Evolutionary conservation across 2,329 filamentous ascomycete species (phyloP).

Genomic region (Ceratocystis albifundus): DNA sequence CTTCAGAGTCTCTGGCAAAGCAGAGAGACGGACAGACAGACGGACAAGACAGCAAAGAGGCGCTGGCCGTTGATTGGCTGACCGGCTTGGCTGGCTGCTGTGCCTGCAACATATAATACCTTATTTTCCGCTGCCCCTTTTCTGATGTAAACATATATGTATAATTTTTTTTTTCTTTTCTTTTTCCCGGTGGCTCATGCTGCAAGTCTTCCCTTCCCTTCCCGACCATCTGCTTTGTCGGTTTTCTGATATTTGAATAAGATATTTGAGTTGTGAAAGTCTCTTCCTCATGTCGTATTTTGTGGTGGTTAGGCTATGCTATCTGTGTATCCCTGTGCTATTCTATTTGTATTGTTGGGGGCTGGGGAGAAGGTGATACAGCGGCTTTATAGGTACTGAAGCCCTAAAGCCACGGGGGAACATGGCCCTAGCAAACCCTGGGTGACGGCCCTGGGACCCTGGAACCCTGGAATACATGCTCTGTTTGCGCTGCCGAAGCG

Average conservation of each 20-base stretch:
- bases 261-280: too few species aligned
- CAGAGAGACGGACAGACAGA: neutral
- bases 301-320: too few species aligned
- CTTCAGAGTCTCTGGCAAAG: slow-evolving; percentile 1
- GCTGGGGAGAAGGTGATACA: neutral
- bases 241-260: too few species aligned
- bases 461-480: neutral
- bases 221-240: too few species aligned
- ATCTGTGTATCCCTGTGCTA: neutral
- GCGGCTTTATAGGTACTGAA: neutral
- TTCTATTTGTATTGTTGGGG: neutral
- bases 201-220: too few species aligned
- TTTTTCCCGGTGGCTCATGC: neutral
- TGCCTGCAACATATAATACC: neutral
- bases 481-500: neutral
- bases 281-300: too few species aligned
- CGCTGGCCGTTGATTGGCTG: neutral
- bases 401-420: neutral
- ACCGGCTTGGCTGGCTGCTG: too few species aligned
- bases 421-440: too few species aligned
- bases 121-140: neutral
- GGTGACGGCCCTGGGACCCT: neutral
- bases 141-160: slow-evolving; percentile 2
- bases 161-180: too few species aligned
- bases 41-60: neutral